Evolutionary conservation across 2,329 filamentous ascomycete species (phyloP).

Genomic region (Gaeumannomyces tritici): DNA sequence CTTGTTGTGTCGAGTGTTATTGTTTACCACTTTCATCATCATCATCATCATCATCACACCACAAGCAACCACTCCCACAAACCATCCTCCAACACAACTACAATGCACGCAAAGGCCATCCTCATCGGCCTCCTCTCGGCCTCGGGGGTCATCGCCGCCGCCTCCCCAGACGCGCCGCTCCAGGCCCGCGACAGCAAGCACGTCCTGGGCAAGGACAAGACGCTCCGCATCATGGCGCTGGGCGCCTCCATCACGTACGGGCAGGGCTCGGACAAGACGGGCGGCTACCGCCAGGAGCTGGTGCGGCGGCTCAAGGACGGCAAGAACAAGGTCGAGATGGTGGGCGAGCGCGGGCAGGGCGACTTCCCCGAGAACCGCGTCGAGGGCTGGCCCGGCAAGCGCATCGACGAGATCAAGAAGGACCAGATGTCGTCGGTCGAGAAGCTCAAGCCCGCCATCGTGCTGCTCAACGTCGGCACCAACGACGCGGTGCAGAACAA

Average conservation of each 20-base stretch:
- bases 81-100: not conserved
- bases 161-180: not conserved
- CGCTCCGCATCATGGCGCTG: slow-evolving; percentile 6
- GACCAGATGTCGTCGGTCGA: slow-evolving; percentile 7
- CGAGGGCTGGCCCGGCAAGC: slow-evolving; percentile 7
- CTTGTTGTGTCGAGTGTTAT: not conserved
- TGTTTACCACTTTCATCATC: not conserved
- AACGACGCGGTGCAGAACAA: slow-evolving; percentile 15
- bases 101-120: not conserved
- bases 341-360: slow-evolving; percentile 12
- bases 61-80: not conserved
- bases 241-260: slow-evolving; percentile 15
- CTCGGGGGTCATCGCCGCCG: not conserved
- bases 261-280: slow-evolving; percentile 12
- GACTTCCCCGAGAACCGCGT: slow-evolving; percentile 9
- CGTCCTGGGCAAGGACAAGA: not conserved
- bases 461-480: slow-evolving; percentile 13
- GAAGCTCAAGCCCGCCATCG: slow-evolving; percentile 6
- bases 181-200: not conserved
- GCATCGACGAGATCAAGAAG: slow-evolving; percentile 5
- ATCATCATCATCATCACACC: not conserved
- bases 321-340: slow-evolving; percentile 12
- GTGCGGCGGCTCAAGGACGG: slow-evolving; percentile 8
- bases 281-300: slow-evolving; percentile 15
- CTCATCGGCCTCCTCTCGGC: slow-evolving; percentile 2